Percentiles rank a stretch among this genome's conserved stretches.
These are phyloP conservation scores for Fulvia fulva DNA, from an alignment of 2,329 filamentous ascomycete genomes.

Conservation along the genomic window DNA sequence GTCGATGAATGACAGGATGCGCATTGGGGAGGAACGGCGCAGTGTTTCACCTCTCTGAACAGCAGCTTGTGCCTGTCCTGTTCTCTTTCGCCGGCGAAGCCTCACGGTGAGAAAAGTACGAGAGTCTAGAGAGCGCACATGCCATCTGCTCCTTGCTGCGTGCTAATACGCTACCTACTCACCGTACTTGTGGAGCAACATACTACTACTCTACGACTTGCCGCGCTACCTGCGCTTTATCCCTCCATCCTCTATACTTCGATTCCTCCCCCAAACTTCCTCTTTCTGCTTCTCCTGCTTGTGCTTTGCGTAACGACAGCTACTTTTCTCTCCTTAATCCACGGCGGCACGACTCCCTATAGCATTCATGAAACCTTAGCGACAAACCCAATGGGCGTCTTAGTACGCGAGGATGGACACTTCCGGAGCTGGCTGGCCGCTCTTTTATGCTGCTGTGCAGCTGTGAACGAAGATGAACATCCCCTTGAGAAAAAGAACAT, in stretches of 20 bases:
- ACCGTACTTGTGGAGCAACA: not conserved
- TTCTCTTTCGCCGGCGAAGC: slow-evolving; percentile 7
- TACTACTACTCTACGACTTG: not conserved
- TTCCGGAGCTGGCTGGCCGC: slow-evolving; percentile 33
- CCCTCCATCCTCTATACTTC: slow-evolving; percentile 2
- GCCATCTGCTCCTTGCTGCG: slow-evolving; percentile 6
- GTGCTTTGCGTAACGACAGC: slow-evolving; percentile 4
- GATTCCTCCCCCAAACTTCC: slow-evolving; percentile 5
- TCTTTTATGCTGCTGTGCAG: slow-evolving; percentile 33
- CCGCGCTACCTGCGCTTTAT: not conserved
- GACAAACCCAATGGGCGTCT: slow-evolving; percentile 32
- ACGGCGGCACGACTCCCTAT: slow-evolving; percentile 1
- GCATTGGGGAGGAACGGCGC: not conserved
- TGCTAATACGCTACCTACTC: not conserved
- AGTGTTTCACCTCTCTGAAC: not conserved
- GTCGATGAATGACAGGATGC: slow-evolving; percentile 10
- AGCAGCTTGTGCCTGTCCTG: not conserved
- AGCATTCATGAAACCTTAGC: slow-evolving; percentile 20
- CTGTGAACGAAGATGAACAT: slow-evolving; percentile 29
- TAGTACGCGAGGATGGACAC: slow-evolving; percentile 28
- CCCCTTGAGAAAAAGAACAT: slow-evolving; percentile 17
- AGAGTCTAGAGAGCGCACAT: slow-evolving; percentile 9
- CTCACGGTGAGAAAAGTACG: slow-evolving; percentile 4
- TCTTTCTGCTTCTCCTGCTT: slow-evolving; percentile 5
- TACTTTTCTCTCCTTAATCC: slow-evolving; percentile 3